Evolutionary conservation across 169 alveolate species (phyloP).

Genomic region (Cryptosporidium ryanae): DNA sequence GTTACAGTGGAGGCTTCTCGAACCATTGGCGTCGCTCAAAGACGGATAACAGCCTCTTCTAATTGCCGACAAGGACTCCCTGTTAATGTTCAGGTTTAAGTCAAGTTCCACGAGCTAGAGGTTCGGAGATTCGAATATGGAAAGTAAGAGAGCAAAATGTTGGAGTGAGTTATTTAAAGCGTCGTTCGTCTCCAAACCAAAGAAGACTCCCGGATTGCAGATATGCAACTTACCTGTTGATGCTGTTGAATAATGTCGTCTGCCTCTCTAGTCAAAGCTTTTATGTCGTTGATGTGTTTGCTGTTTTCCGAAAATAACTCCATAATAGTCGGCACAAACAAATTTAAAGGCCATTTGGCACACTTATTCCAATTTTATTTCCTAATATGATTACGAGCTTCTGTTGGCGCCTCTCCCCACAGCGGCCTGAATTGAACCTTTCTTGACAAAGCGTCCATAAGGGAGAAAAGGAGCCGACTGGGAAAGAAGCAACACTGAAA

Average conservation of each 20-base stretch:
- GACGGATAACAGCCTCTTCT: constrained; percentile 31
- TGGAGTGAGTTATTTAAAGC: too few relatives aligned
- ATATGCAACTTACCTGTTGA: constrained; percentile 52
- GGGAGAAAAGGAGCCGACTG: neutral
- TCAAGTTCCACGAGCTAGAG: constrained; percentile 43
- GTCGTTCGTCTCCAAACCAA: too few relatives aligned
- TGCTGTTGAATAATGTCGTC: constrained; percentile 58
- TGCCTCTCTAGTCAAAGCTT: constrained; percentile 35
- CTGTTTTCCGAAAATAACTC: constrained; percentile 53
- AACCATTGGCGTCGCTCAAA: neutral
- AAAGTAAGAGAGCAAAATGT: neutral
- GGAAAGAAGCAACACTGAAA: neutral
- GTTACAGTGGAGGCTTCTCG: neutral
- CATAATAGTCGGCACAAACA: neutral
- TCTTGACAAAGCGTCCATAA: neutral
- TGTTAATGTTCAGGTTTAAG: constrained; percentile 21
- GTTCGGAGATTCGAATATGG: neutral
- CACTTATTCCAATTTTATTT: too few relatives aligned
- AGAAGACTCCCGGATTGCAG: too few relatives aligned
- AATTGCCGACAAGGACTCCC: constrained; percentile 69
- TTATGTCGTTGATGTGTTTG: constrained; percentile 19
- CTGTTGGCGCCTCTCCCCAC: too few relatives aligned
- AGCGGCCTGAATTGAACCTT: too few relatives aligned
- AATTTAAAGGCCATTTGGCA: too few relatives aligned
- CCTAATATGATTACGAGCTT: too few relatives aligned